A percentile compares a stretch with the other conserved stretches of the same genome.
These are phyloP conservation scores for Pseudonitzschia pungens DNA, from an alignment of 108 stramenopile species.

Conservation along the genomic window DNA sequence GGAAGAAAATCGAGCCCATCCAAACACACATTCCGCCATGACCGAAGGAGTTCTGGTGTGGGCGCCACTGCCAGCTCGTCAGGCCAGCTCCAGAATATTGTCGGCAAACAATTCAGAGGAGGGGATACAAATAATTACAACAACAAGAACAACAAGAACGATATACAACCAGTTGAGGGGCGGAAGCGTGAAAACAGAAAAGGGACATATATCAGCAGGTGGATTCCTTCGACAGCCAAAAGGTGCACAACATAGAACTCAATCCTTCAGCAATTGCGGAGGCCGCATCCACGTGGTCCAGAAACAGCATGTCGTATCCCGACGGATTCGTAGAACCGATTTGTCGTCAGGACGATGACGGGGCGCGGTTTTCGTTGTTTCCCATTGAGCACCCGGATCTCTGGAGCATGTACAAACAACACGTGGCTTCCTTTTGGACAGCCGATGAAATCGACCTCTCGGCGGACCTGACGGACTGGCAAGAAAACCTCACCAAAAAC, in stretches of 20 bases:
- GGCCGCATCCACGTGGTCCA: slow-evolving; percentile 32
- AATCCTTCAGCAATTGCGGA: not conserved
- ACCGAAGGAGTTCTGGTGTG: not conserved
- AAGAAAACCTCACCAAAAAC: slow-evolving; percentile 75
- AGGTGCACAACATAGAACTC: not conserved
- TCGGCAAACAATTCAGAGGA: slow-evolving; percentile 4
- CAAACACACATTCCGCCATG: not conserved
- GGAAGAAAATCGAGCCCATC: slow-evolving; percentile 7
- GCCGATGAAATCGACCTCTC: slow-evolving; percentile 99
- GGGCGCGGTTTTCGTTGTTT: slow-evolving; percentile 88
- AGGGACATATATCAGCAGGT: not conserved
- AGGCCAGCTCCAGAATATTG: not conserved
- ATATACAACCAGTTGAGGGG: slow-evolving; percentile 14
- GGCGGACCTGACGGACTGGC: slow-evolving; percentile 96
- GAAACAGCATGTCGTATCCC: slow-evolving; percentile 27
- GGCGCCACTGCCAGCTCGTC: not conserved
- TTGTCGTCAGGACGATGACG: slow-evolving; percentile 71
- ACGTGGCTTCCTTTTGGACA: slow-evolving; percentile 99
- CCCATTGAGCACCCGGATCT: slow-evolving; percentile 89
- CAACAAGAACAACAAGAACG: no score
- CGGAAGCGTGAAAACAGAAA: slow-evolving; percentile 8
- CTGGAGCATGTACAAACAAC: slow-evolving; percentile 99
- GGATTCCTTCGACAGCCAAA: not conserved
- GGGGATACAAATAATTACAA: slow-evolving; percentile 12
- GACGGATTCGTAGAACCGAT: slow-evolving; percentile 67